Evolutionary conservation across 805 yeast species (phyloP).

Genomic region (Metschnikowia amazonensis): DNA sequence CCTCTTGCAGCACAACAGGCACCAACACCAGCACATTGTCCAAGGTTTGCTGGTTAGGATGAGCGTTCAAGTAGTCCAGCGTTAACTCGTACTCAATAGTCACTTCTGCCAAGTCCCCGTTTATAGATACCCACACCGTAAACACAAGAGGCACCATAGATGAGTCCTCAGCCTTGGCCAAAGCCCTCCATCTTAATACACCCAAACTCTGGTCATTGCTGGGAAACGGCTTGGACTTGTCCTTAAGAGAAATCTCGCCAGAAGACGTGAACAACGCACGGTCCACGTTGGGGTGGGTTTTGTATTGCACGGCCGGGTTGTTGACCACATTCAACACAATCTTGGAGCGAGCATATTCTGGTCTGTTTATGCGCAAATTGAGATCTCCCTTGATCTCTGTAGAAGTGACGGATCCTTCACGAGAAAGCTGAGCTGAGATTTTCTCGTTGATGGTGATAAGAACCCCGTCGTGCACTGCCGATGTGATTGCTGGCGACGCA

Average conservation of each 20-base stretch:
- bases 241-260: conserved; percentile 68
- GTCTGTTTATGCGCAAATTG: conserved; percentile 79
- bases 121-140: conserved; percentile 79
- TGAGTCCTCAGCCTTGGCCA: conserved; percentile 54
- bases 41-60: conserved; percentile 38
- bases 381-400: conserved; percentile 89
- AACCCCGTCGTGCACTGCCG: conserved; percentile 64
- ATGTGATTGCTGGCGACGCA: conserved; percentile 6
- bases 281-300: conserved; percentile 96
- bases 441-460: conserved; percentile 74
- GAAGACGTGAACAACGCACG: conserved; percentile 58
- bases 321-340: conserved; percentile 50
- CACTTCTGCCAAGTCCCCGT: conserved; percentile 60
- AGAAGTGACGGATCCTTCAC: conserved; percentile 71
- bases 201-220: conserved; percentile 86
- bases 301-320: conserved; percentile 61
- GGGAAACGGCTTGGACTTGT: conserved; percentile 78
- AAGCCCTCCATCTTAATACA: conserved; percentile 87
- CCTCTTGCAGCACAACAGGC: conserved; percentile 62
- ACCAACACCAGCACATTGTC: conserved; percentile 55
- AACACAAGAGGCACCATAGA: conserved; percentile 57
- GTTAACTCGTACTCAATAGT: conserved; percentile 86
- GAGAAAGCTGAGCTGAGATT: conserved; percentile 67
- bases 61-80: conserved; percentile 31
- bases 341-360: conserved; percentile 63